Conservation (phyloP, 306 rosid genomes). For the Ochetophila trinervis region DNA sequence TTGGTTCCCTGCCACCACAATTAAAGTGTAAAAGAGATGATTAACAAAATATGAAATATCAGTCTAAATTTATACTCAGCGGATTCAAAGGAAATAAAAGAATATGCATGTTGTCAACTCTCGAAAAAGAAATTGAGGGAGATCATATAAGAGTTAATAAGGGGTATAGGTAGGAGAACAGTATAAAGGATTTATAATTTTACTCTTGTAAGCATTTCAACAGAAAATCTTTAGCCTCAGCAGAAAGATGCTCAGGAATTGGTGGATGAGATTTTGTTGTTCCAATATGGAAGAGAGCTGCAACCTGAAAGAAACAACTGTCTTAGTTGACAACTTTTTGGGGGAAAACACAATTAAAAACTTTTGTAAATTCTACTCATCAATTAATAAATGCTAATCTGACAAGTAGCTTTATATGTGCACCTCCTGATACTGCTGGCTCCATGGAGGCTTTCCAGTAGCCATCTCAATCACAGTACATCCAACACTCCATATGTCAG, state of each 20-base stretch:
- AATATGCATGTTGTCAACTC: not conserved
- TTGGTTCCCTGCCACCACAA: conserved; percentile 81
- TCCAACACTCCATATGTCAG: conserved; percentile 99
- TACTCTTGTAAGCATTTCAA: conserved; percentile 84
- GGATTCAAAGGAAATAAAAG: not conserved
- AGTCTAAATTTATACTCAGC: not conserved
- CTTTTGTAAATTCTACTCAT: not conserved
- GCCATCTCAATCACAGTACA: conserved; percentile 98
- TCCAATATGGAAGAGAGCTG: conserved; percentile 86
- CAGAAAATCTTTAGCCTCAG: conserved; percentile 83
- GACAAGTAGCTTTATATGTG: conserved; percentile 19
- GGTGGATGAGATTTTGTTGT: conserved; percentile 95
- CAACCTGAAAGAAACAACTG: conserved; percentile 56
- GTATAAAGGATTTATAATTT: not conserved
- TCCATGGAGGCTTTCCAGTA: conserved; percentile 98
- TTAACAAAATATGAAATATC: not conserved
- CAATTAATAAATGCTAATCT: conserved; percentile 13
- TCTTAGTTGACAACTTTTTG: conserved; percentile 22
- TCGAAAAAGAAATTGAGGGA: conserved; percentile 11
- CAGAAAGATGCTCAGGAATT: conserved; percentile 84
- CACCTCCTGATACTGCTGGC: conserved; percentile 96
- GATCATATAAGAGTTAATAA: conserved; percentile 2
- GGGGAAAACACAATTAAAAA: conserved; percentile 4
- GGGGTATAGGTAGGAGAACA: not conserved
- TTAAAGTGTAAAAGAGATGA: conserved; percentile 3